A percentile compares a stretch with the other conserved stretches of the same genome.
Conservation (phyloP, 257 asterid genomes). For the Ballota nigra region DNA sequence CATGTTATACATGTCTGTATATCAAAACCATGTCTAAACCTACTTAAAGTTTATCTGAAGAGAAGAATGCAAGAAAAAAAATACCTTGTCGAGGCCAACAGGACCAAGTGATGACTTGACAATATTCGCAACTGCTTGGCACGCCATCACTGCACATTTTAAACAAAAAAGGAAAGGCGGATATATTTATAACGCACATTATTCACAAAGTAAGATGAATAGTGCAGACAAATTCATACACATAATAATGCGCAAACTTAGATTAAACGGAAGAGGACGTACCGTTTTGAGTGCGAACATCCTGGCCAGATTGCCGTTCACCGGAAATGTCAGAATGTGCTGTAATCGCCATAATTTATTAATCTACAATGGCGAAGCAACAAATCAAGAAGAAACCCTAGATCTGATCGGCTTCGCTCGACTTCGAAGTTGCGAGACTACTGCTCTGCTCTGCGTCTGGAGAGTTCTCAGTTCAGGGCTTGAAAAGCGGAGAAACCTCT, state of each 20-base stretch:
- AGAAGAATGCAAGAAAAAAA: not conserved
- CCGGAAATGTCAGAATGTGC: slow-evolving; percentile 77
- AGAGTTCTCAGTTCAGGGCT: slow-evolving; percentile 26
- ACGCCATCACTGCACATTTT: slow-evolving; percentile 67
- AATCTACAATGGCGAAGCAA: slow-evolving; percentile 2
- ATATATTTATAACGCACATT: not conserved
- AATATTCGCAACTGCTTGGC: slow-evolving; percentile 87
- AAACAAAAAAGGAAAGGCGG: not conserved
- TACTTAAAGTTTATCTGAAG: not conserved
- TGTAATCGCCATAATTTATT: slow-evolving; percentile 43
- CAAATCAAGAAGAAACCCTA: slow-evolving; percentile 28
- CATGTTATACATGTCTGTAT: not conserved
- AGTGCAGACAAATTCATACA: not conserved
- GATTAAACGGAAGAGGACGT: not conserved
- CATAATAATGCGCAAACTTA: not conserved
- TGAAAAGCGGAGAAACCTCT: slow-evolving; percentile 18
- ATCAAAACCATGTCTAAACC: not conserved
- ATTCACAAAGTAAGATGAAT: not conserved
- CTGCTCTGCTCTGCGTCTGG: slow-evolving; percentile 11
- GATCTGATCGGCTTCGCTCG: slow-evolving; percentile 31
- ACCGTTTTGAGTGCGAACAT: slow-evolving; percentile 93
- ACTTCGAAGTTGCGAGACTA: slow-evolving; percentile 5
- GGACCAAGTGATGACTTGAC: slow-evolving; percentile 98
- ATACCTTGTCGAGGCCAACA: slow-evolving; percentile 96
- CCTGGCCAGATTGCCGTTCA: slow-evolving; percentile 94